Evolutionary conservation across 2,329 filamentous ascomycete genomes (phyloP), one percentile per base, ranked within the genome.

Genomic region (Cordyceps farinosa): DNA sequence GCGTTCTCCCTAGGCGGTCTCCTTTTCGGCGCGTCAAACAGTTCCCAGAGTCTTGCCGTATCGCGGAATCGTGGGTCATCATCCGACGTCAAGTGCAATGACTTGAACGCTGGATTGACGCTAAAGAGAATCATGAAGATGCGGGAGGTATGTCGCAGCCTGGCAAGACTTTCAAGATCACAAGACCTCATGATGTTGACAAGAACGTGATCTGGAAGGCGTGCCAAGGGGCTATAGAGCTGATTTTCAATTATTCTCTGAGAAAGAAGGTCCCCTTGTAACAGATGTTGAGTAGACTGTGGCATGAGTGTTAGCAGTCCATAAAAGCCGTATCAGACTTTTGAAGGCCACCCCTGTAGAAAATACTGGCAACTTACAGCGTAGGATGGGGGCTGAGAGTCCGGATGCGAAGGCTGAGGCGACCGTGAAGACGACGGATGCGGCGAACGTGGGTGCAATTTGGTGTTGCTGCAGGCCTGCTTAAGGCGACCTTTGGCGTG

Each of bases 41-140:
- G 4, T 32, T 27, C 45, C 56, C 45, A 59, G 9, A 59, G 22
- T 32, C 56, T 59, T 50, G 45, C 34, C 22, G 45, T 50, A 22
- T 59, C 32, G 44, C 5, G 7, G 3, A 51, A 59, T 59, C 56
- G 44, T 13, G 0, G 32, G 2, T 40, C 13, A 30, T 50, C 34
- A 8, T 59, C 22, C 10, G 45, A 40, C 13, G 22, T 59, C 2
- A 59, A 32, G 45, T 59, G 56, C 7, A 59, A 17, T 2, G 22
- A 11, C 15, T 40, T 27, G 5, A 59, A 59, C 7, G 13, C 32
- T 22, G 45, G 22, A 40, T 40, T 5, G 15, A 59, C n/a, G 9
- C 45, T 42, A 3, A 59, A 59, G 22, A 59, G 56, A 8, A 30
- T 22, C 27, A 59, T 50, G 36, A 59, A 59, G 15, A 50, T 51